Evolutionary conservation across 2,329 filamentous ascomycete species (phyloP), one percentile per base, ranked within the genome.

Genomic region (Fusarium sp.): DNA sequence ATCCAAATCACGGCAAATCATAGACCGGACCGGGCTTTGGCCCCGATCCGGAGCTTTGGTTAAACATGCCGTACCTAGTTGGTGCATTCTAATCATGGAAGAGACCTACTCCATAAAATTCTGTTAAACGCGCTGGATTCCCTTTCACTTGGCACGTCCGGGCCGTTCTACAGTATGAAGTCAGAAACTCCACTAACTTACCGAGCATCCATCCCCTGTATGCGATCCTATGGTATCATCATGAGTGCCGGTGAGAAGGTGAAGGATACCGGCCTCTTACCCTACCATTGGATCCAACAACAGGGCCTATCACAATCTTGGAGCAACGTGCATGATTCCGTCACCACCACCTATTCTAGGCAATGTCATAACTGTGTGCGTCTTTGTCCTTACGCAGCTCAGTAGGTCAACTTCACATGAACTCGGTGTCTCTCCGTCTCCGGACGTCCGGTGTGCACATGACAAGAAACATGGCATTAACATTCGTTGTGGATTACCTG

Each of bases 401-500:
- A 9, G 26, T 28, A 31, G 26, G 26, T 44, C 17, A 18, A 24
- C 15, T 34, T 9, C 17, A 20, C 40, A 46, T 22, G 31, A 38
- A 56, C 66, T 72, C 61, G 68, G 71, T 56, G 52, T 68, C 63
- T 72, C 71, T 72, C 71, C 71, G 67, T 73, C 71, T 68, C 71
- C 71, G 67, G 67, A 50, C 50, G 63, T 52, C 69, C 72, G 68
- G 49, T 40, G n/a, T 39, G 40, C 36, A 43, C 26, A 20, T 14
- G 18, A 51, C 44, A 58, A 34, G 31, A 45, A 24, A 50, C 40
- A 44, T 52, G 56, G 48, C 52, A 63, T 55, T 57, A 34, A 48
- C 36, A 50, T 65, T 53, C 42, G 31, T 43, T 46, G 54, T 61
- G 56, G 55, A 49, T 57, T 70, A 39, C 49, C 24, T 52, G 53